Base-by-base conservation (phyloP, 805 yeast species). In the Yarrowia yakushimensis region DNA sequence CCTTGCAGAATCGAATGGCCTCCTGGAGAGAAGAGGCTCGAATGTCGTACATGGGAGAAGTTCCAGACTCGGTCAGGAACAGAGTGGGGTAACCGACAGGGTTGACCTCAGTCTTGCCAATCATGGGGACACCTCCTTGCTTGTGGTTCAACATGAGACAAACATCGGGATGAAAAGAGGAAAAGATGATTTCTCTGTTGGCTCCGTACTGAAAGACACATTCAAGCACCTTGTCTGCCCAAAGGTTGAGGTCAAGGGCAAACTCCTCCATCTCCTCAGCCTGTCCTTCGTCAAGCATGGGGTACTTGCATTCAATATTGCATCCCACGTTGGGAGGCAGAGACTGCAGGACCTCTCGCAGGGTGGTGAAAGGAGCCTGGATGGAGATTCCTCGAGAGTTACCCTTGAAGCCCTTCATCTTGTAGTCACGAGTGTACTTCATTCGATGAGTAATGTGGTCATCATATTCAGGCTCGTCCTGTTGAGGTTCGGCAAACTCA, bases 131-230 rank as follows among this genome's bases (percentile, higher is more conserved):
- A 0, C 93, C 83, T 27, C 97, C 97, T 74, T 92, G 98, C 72
- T 93, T 93, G 74, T 93, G 77, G 1, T 96, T 87, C 42, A 93
- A 77, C 79, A 91, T 78, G 60, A 89, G 74, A 74, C 98, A 93
- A 31, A 90, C 82, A 72, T 93, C 98, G 0, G 98, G 98, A 70
- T 93, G 96, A 81, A 93, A 93, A 2, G 96, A 88, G 1, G 97
- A 90, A 69, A 93, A 89, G 18, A 93, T 86, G 43, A 93, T 82
- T 72, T 93, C 97, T 67, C 98, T 80, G 9, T 90, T 92, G 37
- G 82, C 78, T 8, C 85, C 84, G 72, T 88, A 79, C 64, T 89
- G 96, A 71, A 87, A 92, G 15, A 93, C 93, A 27, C 80, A 81
- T 67, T 87, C 79, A 67, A 93, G 79, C 17, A 93, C 88, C 0